phyloP scores from a whole-genome alignment of 805 yeast genomes.

The Zygosaccharomyces lentus region DNA sequence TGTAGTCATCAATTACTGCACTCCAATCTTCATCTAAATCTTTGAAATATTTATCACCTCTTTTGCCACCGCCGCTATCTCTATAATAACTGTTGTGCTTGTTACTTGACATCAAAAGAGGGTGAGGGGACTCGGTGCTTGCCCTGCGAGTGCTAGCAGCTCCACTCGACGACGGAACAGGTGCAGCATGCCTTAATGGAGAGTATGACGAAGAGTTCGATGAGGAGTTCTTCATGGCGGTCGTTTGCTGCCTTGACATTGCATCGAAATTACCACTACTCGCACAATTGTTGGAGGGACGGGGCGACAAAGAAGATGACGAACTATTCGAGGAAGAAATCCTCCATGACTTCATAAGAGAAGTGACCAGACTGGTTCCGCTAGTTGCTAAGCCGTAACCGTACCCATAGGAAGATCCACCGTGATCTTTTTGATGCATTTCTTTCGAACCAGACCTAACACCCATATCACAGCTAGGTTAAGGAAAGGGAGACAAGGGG shows the following conservation, averaged over 20 bases:
- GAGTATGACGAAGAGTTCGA: slow-evolving; percentile 20
- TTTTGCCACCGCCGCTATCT: slow-evolving; percentile 16
- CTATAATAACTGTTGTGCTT: slow-evolving; percentile 1
- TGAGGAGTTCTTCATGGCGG: slow-evolving; percentile 18
- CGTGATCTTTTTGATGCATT: slow-evolving; percentile 25
- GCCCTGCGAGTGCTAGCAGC: slow-evolving; percentile 4
- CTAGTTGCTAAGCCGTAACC: slow-evolving; percentile 9
- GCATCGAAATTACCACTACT: slow-evolving; percentile 30
- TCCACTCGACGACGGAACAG: slow-evolving; percentile 10
- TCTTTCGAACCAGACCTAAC: slow-evolving; percentile 27
- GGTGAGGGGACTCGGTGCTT: slow-evolving; percentile 1
- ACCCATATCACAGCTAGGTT: slow-evolving; percentile 20
- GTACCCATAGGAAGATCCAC: slow-evolving; percentile 5
- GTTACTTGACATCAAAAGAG: neutral
- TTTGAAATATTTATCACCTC: slow-evolving; percentile 42
- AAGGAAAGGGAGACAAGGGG: neutral
- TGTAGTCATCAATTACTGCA: slow-evolving; percentile 55
- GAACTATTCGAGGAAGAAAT: slow-evolving; percentile 19
- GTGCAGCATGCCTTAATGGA: slow-evolving; percentile 26
- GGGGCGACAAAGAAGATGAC: slow-evolving; percentile 9
- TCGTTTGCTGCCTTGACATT: slow-evolving; percentile 26
- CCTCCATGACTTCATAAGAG: slow-evolving; percentile 32
- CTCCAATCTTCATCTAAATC: slow-evolving; percentile 94
- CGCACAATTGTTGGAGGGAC: slow-evolving; percentile 5
- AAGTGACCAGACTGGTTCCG: slow-evolving; percentile 22